These are phyloP conservation scores for Pestalotiopsis sp. DNA, from an alignment of 2,329 filamentous ascomycete genomes.

Conservation along the genomic window DNA sequence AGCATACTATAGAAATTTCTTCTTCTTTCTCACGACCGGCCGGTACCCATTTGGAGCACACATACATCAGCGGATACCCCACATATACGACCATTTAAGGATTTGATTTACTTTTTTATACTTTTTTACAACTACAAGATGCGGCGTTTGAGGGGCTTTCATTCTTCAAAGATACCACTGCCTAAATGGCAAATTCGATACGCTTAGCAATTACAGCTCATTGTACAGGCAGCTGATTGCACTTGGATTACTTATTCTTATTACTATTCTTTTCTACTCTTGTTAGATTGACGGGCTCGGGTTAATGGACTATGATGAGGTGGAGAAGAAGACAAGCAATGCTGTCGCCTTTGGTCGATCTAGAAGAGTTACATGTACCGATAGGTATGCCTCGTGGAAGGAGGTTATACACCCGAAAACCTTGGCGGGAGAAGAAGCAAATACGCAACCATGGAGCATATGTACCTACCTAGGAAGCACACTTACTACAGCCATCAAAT, in stretches of 20 bases:
- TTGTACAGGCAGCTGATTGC: slow-evolving; percentile 2
- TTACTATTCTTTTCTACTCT: neutral
- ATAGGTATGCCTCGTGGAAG: neutral
- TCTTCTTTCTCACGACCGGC: neutral
- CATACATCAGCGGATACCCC: slow-evolving; percentile 14
- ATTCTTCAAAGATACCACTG: slow-evolving; percentile 31
- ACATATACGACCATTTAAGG: slow-evolving; percentile 12
- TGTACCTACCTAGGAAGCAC: neutral
- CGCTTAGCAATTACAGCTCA: slow-evolving; percentile 18
- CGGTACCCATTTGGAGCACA: slow-evolving; percentile 9
- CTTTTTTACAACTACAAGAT: slow-evolving; percentile 17
- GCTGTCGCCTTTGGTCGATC: neutral
- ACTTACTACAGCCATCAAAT: neutral
- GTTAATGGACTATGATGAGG: neutral
- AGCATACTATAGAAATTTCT: slow-evolving; percentile 3
- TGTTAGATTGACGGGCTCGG: slow-evolving; percentile 7
- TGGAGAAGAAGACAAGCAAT: neutral
- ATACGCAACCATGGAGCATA: neutral
- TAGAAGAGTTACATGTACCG: neutral
- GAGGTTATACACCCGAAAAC: neutral
- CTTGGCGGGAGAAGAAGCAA: neutral
- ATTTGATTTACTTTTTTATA: slow-evolving; percentile 11
- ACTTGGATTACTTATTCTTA: neutral
- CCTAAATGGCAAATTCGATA: slow-evolving; percentile 24
- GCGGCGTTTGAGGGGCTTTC: slow-evolving; percentile 26